Base-by-base conservation (phyloP, 768 basidiomycete genomes). In the Boletus reticulatus region DNA sequence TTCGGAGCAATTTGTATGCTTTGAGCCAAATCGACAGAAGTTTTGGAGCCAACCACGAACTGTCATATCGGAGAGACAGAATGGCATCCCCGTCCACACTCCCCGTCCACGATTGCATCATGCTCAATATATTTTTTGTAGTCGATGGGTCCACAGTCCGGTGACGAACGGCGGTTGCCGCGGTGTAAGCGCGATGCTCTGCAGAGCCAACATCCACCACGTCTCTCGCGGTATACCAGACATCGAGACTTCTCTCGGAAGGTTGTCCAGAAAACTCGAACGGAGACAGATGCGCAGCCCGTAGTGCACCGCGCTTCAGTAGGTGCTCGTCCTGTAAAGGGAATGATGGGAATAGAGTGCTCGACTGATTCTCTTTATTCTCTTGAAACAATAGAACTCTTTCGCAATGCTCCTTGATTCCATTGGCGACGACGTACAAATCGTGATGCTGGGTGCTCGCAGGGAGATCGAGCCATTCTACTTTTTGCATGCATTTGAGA, bases 401-500 rank as follows among this genome's bases (percentile, higher is more conserved):
- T 49, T 63, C 52, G 27, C 50, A 60, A 45, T 71, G 67, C 0
- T 66, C 55, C 27, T 75, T 56, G 48, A 78, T 76, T 12, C 53
- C 62, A 14, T 62, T 57, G 5, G 64, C 59, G 17, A 59, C 53
- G 14, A 53, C 6, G 31, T 65, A 59, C 45, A 77, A 62, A 5
- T 53, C 65, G 47, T 66, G 60, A 50, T 75, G 70, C 44, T 78
- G 77, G 3, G 72, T 59, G 27, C 57, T 48, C 2, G 63, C 17
- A 8, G 60, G 50, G 50, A 65, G 55, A 16, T 50, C 17, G 20
- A 20, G 51, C 79, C 78, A 63, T 4, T 64, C 31, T 0, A 79
- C 71, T 3, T 59, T 68, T 57, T 81, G 74, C 78, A 80, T 81
- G 19, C 57, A 61, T 10, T 36, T 57, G 16, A 73, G 62, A 38